Percentiles rank a stretch among this genome's conserved stretches.
Conservation (phyloP, 768 basidiomycete species). For the Agaricus bisporus region DNA sequence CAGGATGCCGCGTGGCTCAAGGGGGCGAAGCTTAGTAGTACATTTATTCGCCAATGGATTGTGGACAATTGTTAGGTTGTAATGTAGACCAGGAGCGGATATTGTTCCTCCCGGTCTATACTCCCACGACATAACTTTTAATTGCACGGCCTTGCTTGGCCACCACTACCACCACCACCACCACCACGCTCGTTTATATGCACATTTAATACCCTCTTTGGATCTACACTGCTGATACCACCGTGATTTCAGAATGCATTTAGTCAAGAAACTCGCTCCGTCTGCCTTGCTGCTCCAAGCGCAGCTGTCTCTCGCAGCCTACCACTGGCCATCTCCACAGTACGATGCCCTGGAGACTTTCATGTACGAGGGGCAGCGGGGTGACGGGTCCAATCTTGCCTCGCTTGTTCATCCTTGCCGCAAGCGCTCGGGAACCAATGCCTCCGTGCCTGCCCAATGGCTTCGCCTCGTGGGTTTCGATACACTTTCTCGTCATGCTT, state of each 20-base stretch:
- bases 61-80: slow-evolving; percentile 22
- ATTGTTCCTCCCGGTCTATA: not conserved
- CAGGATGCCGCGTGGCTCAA: slow-evolving; percentile 66
- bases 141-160: not conserved
- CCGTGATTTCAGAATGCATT: not conserved
- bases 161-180: not conserved
- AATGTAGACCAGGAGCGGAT: slow-evolving; percentile 4
- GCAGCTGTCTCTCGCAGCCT: slow-evolving; percentile 12
- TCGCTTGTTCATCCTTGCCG: slow-evolving; percentile 27
- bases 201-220: not conserved
- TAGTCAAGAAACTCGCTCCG: not conserved
- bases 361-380: slow-evolving; percentile 25
- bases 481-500: not conserved
- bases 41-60: slow-evolving; percentile 89
- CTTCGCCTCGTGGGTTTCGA: slow-evolving; percentile 25
- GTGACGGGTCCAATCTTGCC: slow-evolving; percentile 26
- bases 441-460: slow-evolving; percentile 29
- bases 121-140: not conserved
- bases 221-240: not conserved
- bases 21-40: slow-evolving; percentile 90
- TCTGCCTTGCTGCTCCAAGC: not conserved
- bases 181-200: slow-evolving; percentile 11
- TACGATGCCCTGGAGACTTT: slow-evolving; percentile 29
- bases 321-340: slow-evolving; percentile 30
- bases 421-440: slow-evolving; percentile 22